Evolutionary conservation across 495 filamentous ascomycete species (phyloP).

Genomic region (Hypoxylon fragiforme): DNA sequence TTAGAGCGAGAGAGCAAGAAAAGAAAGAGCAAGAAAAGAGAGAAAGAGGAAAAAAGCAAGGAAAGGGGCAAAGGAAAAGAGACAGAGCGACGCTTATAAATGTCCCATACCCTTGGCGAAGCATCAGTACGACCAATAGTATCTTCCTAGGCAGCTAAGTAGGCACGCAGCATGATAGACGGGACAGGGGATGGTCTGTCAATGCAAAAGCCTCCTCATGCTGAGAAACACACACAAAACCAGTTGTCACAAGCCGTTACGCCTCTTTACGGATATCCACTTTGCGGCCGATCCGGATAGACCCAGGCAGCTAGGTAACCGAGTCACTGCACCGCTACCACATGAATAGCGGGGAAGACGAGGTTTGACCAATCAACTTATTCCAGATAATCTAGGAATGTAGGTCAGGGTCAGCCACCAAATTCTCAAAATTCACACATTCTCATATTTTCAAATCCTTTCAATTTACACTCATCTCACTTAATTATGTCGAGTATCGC

Average conservation of each 20-base stretch:
- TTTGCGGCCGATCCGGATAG: slow-evolving; percentile 7
- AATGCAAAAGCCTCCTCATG: no score
- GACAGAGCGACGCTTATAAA: slow-evolving; percentile 17
- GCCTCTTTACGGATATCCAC: background rate
- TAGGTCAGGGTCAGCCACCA: background rate
- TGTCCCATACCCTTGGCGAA: slow-evolving; percentile 7
- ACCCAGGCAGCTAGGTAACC: background rate
- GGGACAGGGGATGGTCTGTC: no score
- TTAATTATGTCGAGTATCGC: no score
- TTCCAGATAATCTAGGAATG: background rate
- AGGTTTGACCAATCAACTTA: slow-evolving; percentile 2
- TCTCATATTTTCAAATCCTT: no score
- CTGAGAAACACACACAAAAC: no score
- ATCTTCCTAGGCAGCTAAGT: background rate
- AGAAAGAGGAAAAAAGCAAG: slow-evolving; percentile 13
- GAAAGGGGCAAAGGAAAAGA: background rate
- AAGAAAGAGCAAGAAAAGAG: slow-evolving; percentile 14
- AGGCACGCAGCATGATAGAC: background rate
- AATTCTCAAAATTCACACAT: no score
- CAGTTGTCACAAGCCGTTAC: no score
- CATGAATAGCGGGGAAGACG: background rate
- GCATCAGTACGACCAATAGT: background rate
- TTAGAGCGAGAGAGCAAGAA: background rate
- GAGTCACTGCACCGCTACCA: background rate
- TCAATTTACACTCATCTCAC: background rate